Percentiles rank a stretch among this genome's conserved stretches.
Evolutionary conservation across 441 rosid genomes (phyloP).

Genomic region (Syzygium syzygioides): DNA sequence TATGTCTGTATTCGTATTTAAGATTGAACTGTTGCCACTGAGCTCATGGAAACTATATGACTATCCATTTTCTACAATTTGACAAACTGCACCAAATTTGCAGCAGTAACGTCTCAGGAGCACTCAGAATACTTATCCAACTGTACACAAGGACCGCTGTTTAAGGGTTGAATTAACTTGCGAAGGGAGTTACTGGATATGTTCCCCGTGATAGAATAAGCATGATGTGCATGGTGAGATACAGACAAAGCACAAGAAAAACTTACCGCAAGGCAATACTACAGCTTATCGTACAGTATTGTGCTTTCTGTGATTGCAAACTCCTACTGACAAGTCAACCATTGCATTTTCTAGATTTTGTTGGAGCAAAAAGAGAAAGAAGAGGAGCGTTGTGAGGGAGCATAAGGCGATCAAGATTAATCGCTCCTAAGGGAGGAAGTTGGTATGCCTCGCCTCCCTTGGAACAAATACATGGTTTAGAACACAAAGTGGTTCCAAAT

Average conservation of each 20-base stretch:
- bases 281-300: not conserved
- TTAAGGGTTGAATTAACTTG: not conserved
- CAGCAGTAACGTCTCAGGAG: not conserved
- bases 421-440: not conserved
- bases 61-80: not conserved
- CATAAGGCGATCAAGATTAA: not conserved
- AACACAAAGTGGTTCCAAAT: constrained; percentile 98
- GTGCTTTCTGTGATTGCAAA: not conserved
- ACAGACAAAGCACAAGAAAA: not conserved
- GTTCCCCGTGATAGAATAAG: not conserved
- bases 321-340: not conserved
- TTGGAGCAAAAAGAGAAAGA: not conserved
- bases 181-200: not conserved
- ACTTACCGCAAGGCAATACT: not conserved
- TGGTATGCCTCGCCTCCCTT: constrained; percentile 68
- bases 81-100: not conserved
- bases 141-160: not conserved
- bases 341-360: not conserved
- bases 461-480: constrained; percentile 94
- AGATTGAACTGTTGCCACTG: not conserved
- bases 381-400: not conserved
- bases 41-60: not conserved
- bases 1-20: not conserved
- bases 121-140: not conserved
- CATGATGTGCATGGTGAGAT: not conserved